Base-by-base conservation (phyloP, 208 protist species). In the Angomonas ambiguus region DNA sequence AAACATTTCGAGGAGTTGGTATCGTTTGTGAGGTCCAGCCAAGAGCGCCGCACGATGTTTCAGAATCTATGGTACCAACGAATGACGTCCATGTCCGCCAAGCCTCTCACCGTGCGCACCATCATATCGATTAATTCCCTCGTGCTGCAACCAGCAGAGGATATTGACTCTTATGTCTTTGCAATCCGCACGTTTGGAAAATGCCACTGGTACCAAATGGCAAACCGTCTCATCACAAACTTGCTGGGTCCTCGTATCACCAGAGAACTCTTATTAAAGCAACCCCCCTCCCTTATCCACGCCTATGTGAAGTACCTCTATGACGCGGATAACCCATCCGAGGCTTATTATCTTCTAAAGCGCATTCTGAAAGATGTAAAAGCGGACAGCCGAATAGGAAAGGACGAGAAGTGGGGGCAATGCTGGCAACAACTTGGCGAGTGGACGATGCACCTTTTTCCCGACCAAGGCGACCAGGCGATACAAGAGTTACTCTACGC, bases 1-100 rank as follows among this genome's bases (percentile, higher is more conserved):
- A 78, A 90, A 4, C 98, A 99, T 82, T 93, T 99, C 69, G 98
- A 99, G 77, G 98, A 99, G 80, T 86, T 99, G 32, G 88, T 99
- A 16, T 82, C 85, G 25, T 99, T 97, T 85, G 95, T 96, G 42
- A 85, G 72, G 22, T 84, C 85, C 11, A 71, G 63, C 41, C 56
- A 41, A 32, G 83, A 97, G 51, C 77, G 90, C 4, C 69, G 71
- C 51, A 51, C 42, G 22, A 79, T 93, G 76, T 74, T 97, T 32
- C 72, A 72, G 51, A 57, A 87, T 4, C 86, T 94, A 41, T 99
- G 98, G 97, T 80, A 84, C 32, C 70, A 57, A 25, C 87, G 98
- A 27, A 72, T 99, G 20, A 55, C 71, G 22, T 79, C 89, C 28
- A 89, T 96, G 74, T 88, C 95, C 53, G 80, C 84, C 22, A 89